Base-by-base conservation (phyloP, 2,329 filamentous ascomycete species). In the Ophiostoma ips region DNA sequence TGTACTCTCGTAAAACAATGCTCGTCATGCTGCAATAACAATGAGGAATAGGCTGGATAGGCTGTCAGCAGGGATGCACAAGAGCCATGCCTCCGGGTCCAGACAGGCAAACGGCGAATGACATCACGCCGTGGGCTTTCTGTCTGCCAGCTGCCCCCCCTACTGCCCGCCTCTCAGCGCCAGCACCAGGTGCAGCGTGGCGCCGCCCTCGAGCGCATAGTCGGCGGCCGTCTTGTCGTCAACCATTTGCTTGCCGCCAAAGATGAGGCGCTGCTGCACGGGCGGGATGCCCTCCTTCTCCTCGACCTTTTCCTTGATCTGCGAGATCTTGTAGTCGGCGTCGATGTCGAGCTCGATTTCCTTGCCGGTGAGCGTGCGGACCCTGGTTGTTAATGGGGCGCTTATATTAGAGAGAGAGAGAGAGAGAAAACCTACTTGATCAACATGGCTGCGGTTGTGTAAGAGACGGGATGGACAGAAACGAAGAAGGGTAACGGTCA, bases 331-430 rank as follows among this genome's bases (percentile, higher is more conserved):
- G 76, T 94, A 94, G 62, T 87, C 83, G 49, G 80, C 75, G 73
- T 96, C 92, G 64, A 98, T 94, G 64, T 96, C 89, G 61, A 98
- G 81, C 75, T 96, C 90, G 66, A 96, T 96, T 71, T 98, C 88
- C 75, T 96, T 96, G 63, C 92, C 92, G 56, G 92, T 96, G 57
- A 98, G 81, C 55, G 92, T 98, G 64, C 92, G 85, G 65, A 98
- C 90, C 76, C 90, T 98, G 60, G 21, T 11, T 3, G 33, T 34
- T 31, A 35, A n/a, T n/a, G n/a, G n/a, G n/a, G n/a, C n/a, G n/a
- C n/a, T n/a, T n/a, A n/a, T n/a, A n/a, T n/a, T n/a, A n/a, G n/a
- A n/a, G n/a, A n/a, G n/a, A n/a, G n/a, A n/a, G n/a, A n/a, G n/a
- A n/a, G n/a, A n/a, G n/a, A n/a, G n/a, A n/a, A n/a, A 3, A 35